Conservation (phyloP, 306 rosid genomes). For the Elaeagnus macrophylla region DNA sequence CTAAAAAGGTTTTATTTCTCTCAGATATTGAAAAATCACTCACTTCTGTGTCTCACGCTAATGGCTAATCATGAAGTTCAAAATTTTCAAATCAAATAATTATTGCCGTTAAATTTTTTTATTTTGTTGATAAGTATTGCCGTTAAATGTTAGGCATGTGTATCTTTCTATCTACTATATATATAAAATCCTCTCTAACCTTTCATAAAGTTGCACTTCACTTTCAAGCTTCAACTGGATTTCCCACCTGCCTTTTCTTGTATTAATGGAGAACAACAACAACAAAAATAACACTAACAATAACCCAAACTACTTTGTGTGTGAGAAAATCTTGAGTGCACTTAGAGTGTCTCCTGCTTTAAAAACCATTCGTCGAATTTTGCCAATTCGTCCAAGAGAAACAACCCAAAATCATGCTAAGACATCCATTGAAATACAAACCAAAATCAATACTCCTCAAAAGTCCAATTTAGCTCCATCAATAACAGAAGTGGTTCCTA, state of each 20-base stretch:
- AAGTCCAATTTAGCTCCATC: too few species aligned
- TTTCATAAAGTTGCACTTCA: constrained; percentile 4
- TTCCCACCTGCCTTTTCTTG: not conserved
- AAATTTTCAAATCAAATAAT: too few species aligned
- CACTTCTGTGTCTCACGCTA: too few species aligned
- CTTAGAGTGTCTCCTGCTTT: constrained; percentile 21
- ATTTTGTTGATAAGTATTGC: too few species aligned
- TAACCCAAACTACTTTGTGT: constrained; percentile 16
- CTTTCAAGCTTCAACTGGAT: not conserved
- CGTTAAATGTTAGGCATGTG: too few species aligned
- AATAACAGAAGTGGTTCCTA: too few species aligned
- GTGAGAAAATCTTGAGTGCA: constrained; percentile 42
- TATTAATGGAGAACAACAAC: constrained; percentile 31
- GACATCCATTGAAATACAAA: not conserved
- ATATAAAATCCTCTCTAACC: not conserved
- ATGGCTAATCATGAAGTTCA: too few species aligned
- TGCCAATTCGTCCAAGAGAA: constrained; percentile 7
- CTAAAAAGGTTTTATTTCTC: constrained; percentile 5
- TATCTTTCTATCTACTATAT: too few species aligned
- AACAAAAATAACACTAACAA: too few species aligned
- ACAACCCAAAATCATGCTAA: not conserved
- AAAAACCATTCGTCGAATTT: constrained; percentile 20
- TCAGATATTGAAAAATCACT: too few species aligned
- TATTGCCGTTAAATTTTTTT: too few species aligned
- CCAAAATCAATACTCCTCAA: constrained; percentile 3